Evolutionary conservation across 805 yeast species (phyloP).

Genomic region (Saccharomycopsis sp.): DNA sequence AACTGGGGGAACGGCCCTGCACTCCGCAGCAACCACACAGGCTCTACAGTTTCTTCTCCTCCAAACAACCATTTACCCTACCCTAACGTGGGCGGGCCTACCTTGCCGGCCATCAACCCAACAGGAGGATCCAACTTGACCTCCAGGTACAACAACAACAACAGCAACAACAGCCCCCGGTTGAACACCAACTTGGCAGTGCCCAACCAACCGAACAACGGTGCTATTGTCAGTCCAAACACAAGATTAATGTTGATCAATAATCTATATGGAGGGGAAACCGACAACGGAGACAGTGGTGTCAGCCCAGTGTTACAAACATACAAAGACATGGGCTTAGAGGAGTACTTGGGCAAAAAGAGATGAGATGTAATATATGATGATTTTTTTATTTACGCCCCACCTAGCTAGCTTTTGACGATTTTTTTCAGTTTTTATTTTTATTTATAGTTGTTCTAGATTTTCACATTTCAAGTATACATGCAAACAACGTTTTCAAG

Average conservation of each 20-base stretch:
- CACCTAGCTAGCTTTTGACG: background rate
- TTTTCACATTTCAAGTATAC: background rate
- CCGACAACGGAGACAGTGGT: slow-evolving; percentile 8
- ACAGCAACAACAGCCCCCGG: background rate
- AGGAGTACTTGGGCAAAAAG: slow-evolving; percentile 7
- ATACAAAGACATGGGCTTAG: slow-evolving; percentile 18
- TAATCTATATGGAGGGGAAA: slow-evolving; percentile 18
- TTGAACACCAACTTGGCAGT: background rate
- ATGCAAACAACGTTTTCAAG: background rate
- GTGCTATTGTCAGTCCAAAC: slow-evolving; percentile 8
- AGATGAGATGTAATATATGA: background rate
- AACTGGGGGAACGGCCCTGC: too few species aligned
- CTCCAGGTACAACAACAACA: background rate
- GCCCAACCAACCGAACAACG: background rate
- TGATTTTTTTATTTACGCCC: background rate
- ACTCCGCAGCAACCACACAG: too few species aligned
- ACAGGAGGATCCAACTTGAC: too few species aligned
- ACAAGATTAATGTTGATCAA: slow-evolving; percentile 16
- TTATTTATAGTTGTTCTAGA: too few species aligned
- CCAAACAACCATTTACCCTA: background rate
- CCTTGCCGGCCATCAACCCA: too few species aligned
- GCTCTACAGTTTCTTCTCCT: too few species aligned
- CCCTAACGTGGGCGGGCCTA: background rate
- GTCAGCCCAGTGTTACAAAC: slow-evolving; percentile 14
- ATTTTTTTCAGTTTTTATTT: too few species aligned